These are phyloP conservation scores for Trichosporon faecale DNA, from an alignment of 1,284 basidiomycete genomes.

Conservation along the genomic window DNA sequence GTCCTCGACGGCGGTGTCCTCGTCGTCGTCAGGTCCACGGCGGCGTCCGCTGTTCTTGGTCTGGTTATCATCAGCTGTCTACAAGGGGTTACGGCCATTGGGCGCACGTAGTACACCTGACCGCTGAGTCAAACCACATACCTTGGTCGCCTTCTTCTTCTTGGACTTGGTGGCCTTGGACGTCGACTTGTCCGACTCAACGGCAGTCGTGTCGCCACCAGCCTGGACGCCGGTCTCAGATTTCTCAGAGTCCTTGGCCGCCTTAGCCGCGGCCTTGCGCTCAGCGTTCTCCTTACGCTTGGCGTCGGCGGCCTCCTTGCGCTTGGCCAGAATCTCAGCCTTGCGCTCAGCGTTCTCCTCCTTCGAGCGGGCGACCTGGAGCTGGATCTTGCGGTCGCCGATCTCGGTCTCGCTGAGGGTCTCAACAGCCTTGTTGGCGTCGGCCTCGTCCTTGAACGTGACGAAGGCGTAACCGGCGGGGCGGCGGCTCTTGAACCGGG, in stretches of 20 bases:
- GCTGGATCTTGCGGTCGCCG: slow-evolving; percentile 77
- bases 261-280: slow-evolving; percentile 44
- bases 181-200: slow-evolving; percentile 20
- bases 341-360: slow-evolving; percentile 66
- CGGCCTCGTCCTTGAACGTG: slow-evolving; percentile 71
- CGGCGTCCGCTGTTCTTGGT: slow-evolving; percentile 31
- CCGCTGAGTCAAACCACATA: slow-evolving; percentile 6
- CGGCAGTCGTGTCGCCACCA: slow-evolving; percentile 46
- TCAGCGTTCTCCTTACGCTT: slow-evolving; percentile 29
- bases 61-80: not conserved
- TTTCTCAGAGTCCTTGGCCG: slow-evolving; percentile 42
- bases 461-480: slow-evolving; percentile 84
- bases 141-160: slow-evolving; percentile 43
- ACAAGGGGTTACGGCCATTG: not conserved
- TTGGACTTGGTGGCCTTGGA: slow-evolving; percentile 29
- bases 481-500: slow-evolving; percentile 40
- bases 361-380: slow-evolving; percentile 89
- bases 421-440: slow-evolving; percentile 80
- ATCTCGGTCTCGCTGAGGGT: slow-evolving; percentile 73
- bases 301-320: slow-evolving; percentile 32
- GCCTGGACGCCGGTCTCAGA: slow-evolving; percentile 44
- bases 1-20: slow-evolving; percentile 33
- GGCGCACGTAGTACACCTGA: too few relatives aligned
- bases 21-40: slow-evolving; percentile 46
- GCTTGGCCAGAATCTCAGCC: slow-evolving; percentile 33